A percentile compares a stretch with the other conserved stretches of the same genome.
phyloP scores from a whole-genome alignment of 2,329 filamentous ascomycete genomes.

The Tolypocladium sp. region DNA sequence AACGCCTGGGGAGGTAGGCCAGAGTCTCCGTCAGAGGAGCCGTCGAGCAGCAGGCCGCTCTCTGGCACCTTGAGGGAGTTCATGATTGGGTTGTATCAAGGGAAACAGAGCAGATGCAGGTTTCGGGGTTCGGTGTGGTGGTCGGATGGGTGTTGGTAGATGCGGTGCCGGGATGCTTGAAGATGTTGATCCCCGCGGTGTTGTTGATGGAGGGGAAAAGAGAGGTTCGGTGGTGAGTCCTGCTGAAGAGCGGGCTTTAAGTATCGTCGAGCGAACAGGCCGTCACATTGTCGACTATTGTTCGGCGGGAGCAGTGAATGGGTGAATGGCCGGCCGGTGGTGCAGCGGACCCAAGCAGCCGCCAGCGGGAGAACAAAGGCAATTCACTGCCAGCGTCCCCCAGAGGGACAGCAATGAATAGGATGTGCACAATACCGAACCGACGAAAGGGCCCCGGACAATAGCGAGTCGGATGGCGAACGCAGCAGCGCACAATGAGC shows the following conservation, averaged over 20 bases:
- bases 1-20: constrained; percentile 46
- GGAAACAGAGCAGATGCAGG: not conserved
- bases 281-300: constrained; percentile 8
- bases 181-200: constrained; percentile 12
- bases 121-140: not conserved
- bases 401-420: constrained; percentile 11
- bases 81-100: constrained; percentile 25
- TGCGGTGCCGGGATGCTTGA: not conserved
- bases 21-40: constrained; percentile 32
- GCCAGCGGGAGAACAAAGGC: constrained; percentile 6
- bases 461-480: constrained; percentile 10
- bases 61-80: constrained; percentile 47
- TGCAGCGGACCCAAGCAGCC: not conserved
- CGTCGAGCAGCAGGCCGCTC: constrained; percentile 47
- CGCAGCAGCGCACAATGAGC: constrained; percentile 8
- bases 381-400: constrained; percentile 9
- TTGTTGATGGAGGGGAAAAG: constrained; percentile 30
- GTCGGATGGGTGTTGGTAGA: not conserved
- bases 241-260: not conserved
- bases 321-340: not conserved
- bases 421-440: constrained; percentile 7
- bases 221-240: not conserved
- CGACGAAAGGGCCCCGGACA: constrained; percentile 4
- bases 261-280: constrained; percentile 2
- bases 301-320: not conserved